Conservation (phyloP, 768 basidiomycete genomes). For the Lentinula sp. region DNA sequence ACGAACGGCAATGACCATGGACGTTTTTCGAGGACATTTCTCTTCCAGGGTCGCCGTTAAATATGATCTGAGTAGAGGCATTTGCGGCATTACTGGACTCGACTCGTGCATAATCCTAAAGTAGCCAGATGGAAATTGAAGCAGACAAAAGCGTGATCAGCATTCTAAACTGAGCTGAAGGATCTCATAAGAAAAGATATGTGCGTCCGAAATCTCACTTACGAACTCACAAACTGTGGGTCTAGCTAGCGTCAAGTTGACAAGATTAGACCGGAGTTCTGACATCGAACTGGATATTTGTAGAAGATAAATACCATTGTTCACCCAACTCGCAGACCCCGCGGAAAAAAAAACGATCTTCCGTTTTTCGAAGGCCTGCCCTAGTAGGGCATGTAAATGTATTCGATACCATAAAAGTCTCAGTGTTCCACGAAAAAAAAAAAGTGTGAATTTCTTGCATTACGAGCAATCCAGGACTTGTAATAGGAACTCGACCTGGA, state of each 20-base stretch:
- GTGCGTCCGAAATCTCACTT: neutral
- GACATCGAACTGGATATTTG: neutral
- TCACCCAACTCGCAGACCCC: too few species aligned
- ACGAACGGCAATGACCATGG: slow-evolving; percentile 1
- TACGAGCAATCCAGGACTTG: neutral
- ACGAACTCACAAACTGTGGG: neutral
- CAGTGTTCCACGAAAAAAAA: too few species aligned
- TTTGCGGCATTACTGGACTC: neutral
- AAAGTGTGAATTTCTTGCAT: neutral
- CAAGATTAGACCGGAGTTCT: neutral
- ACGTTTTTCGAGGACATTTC: neutral
- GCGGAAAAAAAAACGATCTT: too few species aligned
- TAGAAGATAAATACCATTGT: too few species aligned
- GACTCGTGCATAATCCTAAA: neutral
- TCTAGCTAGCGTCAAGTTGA: neutral
- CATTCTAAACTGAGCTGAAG: neutral
- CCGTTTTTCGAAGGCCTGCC: too few species aligned
- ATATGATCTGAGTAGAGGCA: neutral
- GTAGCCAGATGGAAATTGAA: neutral
- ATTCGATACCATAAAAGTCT: too few species aligned
- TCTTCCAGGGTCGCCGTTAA: neutral
- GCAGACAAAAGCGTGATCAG: neutral
- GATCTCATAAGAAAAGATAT: neutral
- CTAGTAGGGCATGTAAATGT: too few species aligned
- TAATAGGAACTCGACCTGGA: too few species aligned